These are phyloP conservation scores for Balakata baccata DNA, from an alignment of 345 rosid species.

Conservation along the genomic window DNA sequence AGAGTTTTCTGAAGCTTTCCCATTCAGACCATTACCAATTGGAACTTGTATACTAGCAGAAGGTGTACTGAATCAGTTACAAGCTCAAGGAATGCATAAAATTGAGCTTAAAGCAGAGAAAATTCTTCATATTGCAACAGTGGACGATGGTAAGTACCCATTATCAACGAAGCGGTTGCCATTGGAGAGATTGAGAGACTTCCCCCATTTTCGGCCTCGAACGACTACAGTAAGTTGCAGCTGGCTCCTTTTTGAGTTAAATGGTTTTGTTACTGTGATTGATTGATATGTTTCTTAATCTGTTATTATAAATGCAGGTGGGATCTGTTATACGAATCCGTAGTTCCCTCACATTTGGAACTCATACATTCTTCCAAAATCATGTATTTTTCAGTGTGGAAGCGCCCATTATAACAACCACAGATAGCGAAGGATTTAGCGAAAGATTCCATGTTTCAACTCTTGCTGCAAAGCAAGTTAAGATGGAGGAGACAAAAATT, in stretches of 20 bases:
- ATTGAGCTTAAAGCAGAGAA: slow-evolving; percentile 62
- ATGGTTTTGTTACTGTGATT: neutral
- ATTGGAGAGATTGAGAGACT: slow-evolving; percentile 57
- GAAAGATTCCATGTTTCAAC: slow-evolving; percentile 63
- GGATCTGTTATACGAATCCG: slow-evolving; percentile 70
- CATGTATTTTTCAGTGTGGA: slow-evolving; percentile 67
- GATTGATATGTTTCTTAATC: slow-evolving; percentile 2
- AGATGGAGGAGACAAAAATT: slow-evolving; percentile 33
- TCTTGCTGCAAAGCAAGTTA: slow-evolving; percentile 32
- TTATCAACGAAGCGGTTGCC: slow-evolving; percentile 70
- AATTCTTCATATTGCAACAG: slow-evolving; percentile 73
- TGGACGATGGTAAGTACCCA: slow-evolving; percentile 55
- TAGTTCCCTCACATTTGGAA: slow-evolving; percentile 57
- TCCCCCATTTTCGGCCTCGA: slow-evolving; percentile 75
- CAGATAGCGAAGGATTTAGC: slow-evolving; percentile 55
- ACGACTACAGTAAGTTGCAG: slow-evolving; percentile 60
- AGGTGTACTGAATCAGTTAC: slow-evolving; percentile 47
- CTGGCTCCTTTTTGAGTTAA: too few relatives aligned
- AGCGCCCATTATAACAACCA: slow-evolving; percentile 72
- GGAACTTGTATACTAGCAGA: slow-evolving; percentile 75
- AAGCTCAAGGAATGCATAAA: slow-evolving; percentile 30
- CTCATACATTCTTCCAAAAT: slow-evolving; percentile 65
- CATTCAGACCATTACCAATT: slow-evolving; percentile 40
- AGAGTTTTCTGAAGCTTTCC: slow-evolving; percentile 51
- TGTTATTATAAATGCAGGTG: slow-evolving; percentile 41